Evolutionary conservation across 176 grass and related monocot genomes (phyloP).

Genomic region (Oropetium thomaeum): DNA sequence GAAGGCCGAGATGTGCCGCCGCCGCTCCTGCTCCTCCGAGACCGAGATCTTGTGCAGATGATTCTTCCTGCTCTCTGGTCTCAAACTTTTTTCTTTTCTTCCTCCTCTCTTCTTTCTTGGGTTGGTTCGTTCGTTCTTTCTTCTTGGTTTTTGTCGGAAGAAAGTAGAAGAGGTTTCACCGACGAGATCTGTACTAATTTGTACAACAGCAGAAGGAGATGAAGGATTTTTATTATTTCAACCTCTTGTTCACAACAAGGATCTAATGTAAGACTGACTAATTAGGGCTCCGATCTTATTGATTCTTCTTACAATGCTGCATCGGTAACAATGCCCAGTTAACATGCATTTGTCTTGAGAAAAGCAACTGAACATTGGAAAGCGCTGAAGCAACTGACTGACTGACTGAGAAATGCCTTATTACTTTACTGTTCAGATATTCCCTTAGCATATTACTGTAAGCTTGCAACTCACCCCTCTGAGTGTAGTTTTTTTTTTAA

Average conservation of each 20-base stretch:
- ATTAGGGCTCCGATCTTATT: constrained; percentile 6
- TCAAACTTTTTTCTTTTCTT: not conserved
- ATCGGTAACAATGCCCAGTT: not conserved
- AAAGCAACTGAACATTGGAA: not conserved
- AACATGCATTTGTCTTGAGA: not conserved
- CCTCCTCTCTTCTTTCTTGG: constrained; percentile 44
- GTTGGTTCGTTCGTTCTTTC: constrained; percentile 44
- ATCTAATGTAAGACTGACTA: constrained; percentile 23
- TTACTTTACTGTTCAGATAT: not conserved
- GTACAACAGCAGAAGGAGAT: constrained; percentile 29
- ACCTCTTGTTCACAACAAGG: not conserved
- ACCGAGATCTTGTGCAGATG: constrained; percentile 73
- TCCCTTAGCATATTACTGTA: not conserved
- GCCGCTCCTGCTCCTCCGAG: constrained; percentile 54
- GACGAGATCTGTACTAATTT: constrained; percentile 39
- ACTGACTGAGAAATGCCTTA: not conserved
- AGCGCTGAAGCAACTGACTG: not conserved
- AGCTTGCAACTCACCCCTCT: not conserved
- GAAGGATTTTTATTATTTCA: constrained; percentile 12
- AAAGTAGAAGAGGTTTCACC: constrained; percentile 49
- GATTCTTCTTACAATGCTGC: not conserved
- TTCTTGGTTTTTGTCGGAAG: constrained; percentile 47
- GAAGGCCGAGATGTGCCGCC: constrained; percentile 47
- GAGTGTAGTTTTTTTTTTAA: too few species aligned
- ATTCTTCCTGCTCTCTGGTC: not conserved